Conservation (phyloP, 139 green algal species). For the Chlamydomonas sp. region DNA sequence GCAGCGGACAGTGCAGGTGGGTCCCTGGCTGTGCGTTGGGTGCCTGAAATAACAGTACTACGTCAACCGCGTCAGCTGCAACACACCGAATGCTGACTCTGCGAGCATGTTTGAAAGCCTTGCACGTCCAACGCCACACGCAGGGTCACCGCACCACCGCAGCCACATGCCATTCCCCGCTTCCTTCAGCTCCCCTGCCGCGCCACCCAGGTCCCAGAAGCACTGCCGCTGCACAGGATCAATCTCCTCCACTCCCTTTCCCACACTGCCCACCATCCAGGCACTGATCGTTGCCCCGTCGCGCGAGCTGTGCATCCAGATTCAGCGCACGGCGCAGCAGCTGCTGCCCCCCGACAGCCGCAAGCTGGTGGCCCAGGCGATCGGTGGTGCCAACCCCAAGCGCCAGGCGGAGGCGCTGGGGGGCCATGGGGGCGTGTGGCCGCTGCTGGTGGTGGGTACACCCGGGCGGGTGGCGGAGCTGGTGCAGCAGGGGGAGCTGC, state of each 20-base stretch:
- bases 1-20: not conserved
- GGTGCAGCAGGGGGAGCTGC: conserved; percentile 64
- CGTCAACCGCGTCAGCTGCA: no score
- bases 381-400: conserved; percentile 91
- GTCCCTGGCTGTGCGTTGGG: not conserved
- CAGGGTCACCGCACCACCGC: no score
- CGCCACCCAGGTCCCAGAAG: no score
- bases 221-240: no score
- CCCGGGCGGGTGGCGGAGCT: conserved; percentile 93
- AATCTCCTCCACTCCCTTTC: no score
- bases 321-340: conserved; percentile 74
- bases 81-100: no score
- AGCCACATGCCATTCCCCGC: no score
- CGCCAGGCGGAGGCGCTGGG: conserved; percentile 84
- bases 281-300: conserved; percentile 88
- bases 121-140: no score
- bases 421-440: conserved; percentile 62
- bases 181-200: no score
- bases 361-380: conserved; percentile 91
- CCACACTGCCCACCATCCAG: conserved; percentile 54
- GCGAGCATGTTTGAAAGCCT: no score
- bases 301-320: conserved; percentile 96
- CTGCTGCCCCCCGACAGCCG: conserved; percentile 71
- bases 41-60: not conserved
- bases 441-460: conserved; percentile 94